phyloP scores from a whole-genome alignment of 108 stramenopile species.

The Discostella pseudostelligera region DNA sequence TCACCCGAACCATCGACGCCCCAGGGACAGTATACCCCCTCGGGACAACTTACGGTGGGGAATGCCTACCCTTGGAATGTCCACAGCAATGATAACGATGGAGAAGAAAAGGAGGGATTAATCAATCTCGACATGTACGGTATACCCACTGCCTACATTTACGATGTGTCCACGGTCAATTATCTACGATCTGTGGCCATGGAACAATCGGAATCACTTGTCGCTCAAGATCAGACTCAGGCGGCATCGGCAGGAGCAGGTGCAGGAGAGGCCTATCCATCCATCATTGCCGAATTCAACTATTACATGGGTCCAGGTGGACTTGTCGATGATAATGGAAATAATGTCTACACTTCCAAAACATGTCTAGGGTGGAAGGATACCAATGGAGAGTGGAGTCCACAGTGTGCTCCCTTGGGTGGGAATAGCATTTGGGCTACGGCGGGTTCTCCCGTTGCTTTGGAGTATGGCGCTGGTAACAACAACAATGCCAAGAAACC shows the following conservation, averaged over 20 bases:
- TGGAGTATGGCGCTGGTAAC: conserved; percentile 16
- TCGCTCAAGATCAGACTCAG: neutral
- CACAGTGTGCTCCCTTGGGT: conserved; percentile 81
- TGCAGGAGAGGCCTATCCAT: conserved; percentile 25
- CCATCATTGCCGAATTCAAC: conserved; percentile 71
- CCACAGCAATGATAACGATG: conserved; percentile 46
- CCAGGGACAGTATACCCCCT: conserved; percentile 71
- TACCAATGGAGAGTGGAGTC: conserved; percentile 65
- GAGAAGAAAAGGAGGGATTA: conserved; percentile 24
- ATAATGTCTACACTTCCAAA: conserved; percentile 26
- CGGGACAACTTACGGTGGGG: conserved; percentile 49
- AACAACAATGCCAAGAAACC: conserved; percentile 35
- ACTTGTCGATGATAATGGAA: conserved; percentile 35
- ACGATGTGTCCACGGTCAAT: conserved; percentile 44
- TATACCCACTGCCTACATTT: conserved; percentile 70
- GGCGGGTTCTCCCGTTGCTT: conserved; percentile 60
- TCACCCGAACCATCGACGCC: conserved; percentile 66
- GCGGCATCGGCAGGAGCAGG: neutral
- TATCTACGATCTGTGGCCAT: conserved; percentile 42
- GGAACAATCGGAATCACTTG: conserved; percentile 39
- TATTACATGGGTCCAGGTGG: conserved; percentile 81
- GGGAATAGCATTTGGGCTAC: conserved; percentile 78
- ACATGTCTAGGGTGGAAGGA: conserved; percentile 77
- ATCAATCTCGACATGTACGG: conserved; percentile 63
- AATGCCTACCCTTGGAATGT: conserved; percentile 72